Evolutionary conservation across 169 alveolate genomes (phyloP).

Genomic region (Plasmodium ovale): DNA sequence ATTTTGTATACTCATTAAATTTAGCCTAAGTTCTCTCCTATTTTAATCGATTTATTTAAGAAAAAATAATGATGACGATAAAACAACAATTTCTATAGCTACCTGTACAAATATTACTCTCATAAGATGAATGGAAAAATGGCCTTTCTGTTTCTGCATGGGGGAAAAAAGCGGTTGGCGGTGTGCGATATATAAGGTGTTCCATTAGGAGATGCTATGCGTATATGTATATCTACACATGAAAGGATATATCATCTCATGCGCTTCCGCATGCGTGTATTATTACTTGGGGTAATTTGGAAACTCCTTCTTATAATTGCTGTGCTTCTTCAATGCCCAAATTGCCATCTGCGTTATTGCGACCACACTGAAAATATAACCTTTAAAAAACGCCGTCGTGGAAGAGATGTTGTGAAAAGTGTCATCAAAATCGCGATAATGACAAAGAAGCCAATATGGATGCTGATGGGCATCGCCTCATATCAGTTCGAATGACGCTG

Average conservation of each 20-base stretch:
- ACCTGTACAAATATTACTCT: conserved; percentile 6
- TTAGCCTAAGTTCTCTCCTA: too few relatives aligned
- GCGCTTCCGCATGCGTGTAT: too few relatives aligned
- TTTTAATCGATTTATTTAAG: too few relatives aligned
- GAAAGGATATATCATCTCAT: too few relatives aligned
- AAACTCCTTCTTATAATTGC: conserved; percentile 91
- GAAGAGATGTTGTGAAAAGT: conserved; percentile 2
- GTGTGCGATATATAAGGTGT: background rate
- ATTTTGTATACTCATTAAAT: too few relatives aligned
- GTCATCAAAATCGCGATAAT: too few relatives aligned
- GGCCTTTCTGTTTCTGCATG: conserved; percentile 88
- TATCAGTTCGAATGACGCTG: too few relatives aligned
- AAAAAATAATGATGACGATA: too few relatives aligned
- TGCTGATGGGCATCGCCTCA: too few relatives aligned
- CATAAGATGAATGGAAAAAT: conserved; percentile 93
- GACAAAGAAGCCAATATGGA: too few relatives aligned
- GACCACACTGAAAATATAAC: conserved; percentile 81
- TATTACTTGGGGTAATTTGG: conserved; percentile 89
- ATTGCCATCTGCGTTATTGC: conserved; percentile 90
- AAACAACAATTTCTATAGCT: too few relatives aligned
- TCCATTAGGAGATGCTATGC: background rate
- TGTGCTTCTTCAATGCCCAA: conserved; percentile 95
- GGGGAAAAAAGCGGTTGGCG: background rate
- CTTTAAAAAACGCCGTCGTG: conserved; percentile 66
- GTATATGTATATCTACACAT: background rate